Conservation (phyloP, 306 rosid species). For the Dalbergia oliveri region DNA sequence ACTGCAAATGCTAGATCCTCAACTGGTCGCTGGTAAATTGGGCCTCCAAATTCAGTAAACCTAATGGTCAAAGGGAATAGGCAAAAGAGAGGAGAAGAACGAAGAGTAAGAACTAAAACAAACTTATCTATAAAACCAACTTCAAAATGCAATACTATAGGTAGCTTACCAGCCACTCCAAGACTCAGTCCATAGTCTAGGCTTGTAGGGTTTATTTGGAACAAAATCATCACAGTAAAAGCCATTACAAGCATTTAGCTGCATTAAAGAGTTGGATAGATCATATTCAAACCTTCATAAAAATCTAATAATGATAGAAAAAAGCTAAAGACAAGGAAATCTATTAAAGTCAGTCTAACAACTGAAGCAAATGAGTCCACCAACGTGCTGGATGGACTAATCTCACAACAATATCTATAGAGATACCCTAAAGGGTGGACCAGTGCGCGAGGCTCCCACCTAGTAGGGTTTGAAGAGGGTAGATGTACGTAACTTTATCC, state of each 20-base stretch:
- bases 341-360: constrained; percentile 12
- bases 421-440: no score
- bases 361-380: constrained; percentile 1
- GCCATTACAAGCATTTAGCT: constrained; percentile 94
- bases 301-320: constrained; percentile 11
- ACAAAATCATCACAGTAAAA: constrained; percentile 89
- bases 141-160: neutral
- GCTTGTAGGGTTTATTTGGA: constrained; percentile 96
- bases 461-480: no score
- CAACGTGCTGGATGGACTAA: no score
- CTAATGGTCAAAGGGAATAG: constrained; percentile 47
- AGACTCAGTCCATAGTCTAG: constrained; percentile 89
- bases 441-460: no score
- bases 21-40: constrained; percentile 81
- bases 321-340: constrained; percentile 4
- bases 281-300: constrained; percentile 26
- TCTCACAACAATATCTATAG: no score
- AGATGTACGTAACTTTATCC: no score
- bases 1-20: constrained; percentile 93
- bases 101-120: constrained; percentile 31
- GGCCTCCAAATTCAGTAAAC: constrained; percentile 93
- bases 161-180: constrained; percentile 97
- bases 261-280: constrained; percentile 41
- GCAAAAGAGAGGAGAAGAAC: constrained; percentile 9
- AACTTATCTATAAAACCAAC: constrained; percentile 14